A percentile compares a stretch with the other conserved stretches of the same genome.
These are phyloP conservation scores for Hymenochaete sp. DNA, from an alignment of 1,284 basidiomycete genomes.

Conservation along the genomic window DNA sequence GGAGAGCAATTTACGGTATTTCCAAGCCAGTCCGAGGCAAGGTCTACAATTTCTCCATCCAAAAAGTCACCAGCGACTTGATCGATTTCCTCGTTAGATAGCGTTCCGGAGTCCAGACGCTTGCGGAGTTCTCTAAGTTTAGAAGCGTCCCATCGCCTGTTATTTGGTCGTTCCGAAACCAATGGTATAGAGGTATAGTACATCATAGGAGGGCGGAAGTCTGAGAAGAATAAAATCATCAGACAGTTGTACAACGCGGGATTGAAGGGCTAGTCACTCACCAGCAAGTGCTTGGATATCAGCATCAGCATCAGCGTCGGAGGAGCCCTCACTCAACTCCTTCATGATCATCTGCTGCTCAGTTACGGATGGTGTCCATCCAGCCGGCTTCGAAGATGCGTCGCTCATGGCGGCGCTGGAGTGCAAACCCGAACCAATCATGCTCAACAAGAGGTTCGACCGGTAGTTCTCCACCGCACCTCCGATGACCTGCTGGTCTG, in stretches of 20 bases:
- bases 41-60: conserved; percentile 85
- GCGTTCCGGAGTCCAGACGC: conserved; percentile 74
- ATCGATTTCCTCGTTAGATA: conserved; percentile 84
- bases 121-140: conserved; percentile 92
- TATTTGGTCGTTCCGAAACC: conserved; percentile 75
- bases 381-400: conserved; percentile 46
- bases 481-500: conserved; percentile 85
- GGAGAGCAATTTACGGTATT: conserved; percentile 67
- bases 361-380: conserved; percentile 61
- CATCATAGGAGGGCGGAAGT: conserved; percentile 80
- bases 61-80: conserved; percentile 83
- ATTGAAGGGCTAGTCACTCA: conserved; percentile 31
- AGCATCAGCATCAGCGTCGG: conserved; percentile 75
- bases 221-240: conserved; percentile 30
- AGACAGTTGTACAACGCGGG: conserved; percentile 10
- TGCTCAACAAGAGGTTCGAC: conserved; percentile 81
- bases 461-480: conserved; percentile 91
- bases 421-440: conserved; percentile 82
- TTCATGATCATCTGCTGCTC: conserved; percentile 96
- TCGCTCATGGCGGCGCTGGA: conserved; percentile 46
- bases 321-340: conserved; percentile 72
- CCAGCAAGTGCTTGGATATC: conserved; percentile 70
- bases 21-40: conserved; percentile 97
- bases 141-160: conserved; percentile 88
- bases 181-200: conserved; percentile 91